Base-by-base conservation (phyloP, 306 rosid genomes). In the Castanea mollissima region DNA sequence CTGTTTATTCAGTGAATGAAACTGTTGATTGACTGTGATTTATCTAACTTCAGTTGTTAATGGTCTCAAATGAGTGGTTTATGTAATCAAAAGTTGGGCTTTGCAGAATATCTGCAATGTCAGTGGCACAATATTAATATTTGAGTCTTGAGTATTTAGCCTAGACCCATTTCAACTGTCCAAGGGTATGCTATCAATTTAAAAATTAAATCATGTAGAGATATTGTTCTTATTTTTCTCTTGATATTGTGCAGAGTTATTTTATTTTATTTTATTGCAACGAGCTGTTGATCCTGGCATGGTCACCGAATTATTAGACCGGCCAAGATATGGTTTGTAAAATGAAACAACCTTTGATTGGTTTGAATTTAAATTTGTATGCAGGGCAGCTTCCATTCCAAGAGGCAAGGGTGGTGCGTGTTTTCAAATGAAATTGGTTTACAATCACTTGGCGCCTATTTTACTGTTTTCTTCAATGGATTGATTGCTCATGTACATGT, bases 311-410 rank as follows among this genome's bases (percentile, higher is more conserved):
- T 67, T 67, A 15, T 38, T 38, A 41, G 46, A 9, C 10, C 4
- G 71, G 19, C 71, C 71, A 67, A 19, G 51, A 34, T 34, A 3
- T 67, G 13, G 4, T 3, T 65, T 32, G 4, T 63, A 29, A 15
- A 29, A 27, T 3, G 32, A 34, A 18, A 6, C 16, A 6, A 15
- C 8, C n/a, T 19, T 35, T 9, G 4, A 32, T 67, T 11, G 57
- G 49, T 51, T 56, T 51, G 20, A 80, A 77, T 60, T 71, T 62
- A 46, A 51, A 69, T 80, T 31, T 83, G 59, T 75, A 44, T 85
- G 83, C 90, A 93, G 98, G 87, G 94, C 97, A 65, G 90, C 91
- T 80, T 86, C 97, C 27, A 77, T 93, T 79, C 86, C 92, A 58
- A 83, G 80, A 81, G 84, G 85, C 41, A 90, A 88, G 63, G 94